These are phyloP conservation scores for Chamaecyparis obtusa DNA, from an alignment of 75 land plant genomes.

Conservation along the genomic window DNA sequence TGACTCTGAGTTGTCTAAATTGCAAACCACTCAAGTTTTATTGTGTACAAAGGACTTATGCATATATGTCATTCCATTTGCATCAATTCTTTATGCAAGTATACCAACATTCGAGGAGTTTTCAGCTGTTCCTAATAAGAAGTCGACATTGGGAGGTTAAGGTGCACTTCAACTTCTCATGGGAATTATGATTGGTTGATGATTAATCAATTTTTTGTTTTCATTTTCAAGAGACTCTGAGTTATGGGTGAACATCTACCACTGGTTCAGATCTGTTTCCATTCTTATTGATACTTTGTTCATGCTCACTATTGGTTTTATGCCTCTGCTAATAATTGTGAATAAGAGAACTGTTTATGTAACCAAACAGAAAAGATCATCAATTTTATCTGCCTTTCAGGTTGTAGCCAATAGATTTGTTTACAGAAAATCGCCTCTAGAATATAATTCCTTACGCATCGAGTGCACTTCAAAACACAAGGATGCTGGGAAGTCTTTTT, in stretches of 20 bases:
- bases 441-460: not conserved
- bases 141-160: not conserved
- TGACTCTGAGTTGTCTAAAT: not conserved
- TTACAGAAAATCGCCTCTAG: not conserved
- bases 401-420: not conserved
- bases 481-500: not conserved
- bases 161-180: not conserved
- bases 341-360: not conserved
- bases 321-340: not conserved
- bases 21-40: not conserved
- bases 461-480: not conserved
- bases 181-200: not conserved
- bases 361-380: not conserved
- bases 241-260: not conserved
- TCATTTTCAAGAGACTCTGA: not conserved
- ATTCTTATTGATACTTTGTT: not conserved
- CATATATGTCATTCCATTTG: not conserved
- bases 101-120: not conserved
- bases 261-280: not conserved
- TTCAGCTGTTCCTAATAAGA: not conserved
- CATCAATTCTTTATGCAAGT: conserved; percentile 3
- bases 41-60: conserved; percentile 1
- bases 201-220: not conserved
- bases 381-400: not conserved
- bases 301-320: not conserved